These are phyloP conservation scores for Epichloe amarillans DNA, from an alignment of 2,329 filamentous ascomycete genomes.

Conservation along the genomic window DNA sequence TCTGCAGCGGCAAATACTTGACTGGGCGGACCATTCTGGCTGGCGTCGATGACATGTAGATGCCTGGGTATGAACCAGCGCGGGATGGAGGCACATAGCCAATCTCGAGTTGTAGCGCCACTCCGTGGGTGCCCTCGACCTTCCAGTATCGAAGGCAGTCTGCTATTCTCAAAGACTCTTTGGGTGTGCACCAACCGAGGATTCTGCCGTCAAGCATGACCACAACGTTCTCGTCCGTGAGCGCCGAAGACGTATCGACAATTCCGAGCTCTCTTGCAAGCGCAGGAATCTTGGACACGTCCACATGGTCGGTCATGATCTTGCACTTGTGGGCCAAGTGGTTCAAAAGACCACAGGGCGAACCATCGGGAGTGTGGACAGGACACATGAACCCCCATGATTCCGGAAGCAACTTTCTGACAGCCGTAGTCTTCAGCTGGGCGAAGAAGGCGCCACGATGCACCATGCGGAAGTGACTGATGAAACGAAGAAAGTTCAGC, in stretches of 20 bases:
- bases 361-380: slow-evolving; percentile 92
- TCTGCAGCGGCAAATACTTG: slow-evolving; percentile 79
- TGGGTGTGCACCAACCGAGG: slow-evolving; percentile 78
- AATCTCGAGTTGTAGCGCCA: slow-evolving; percentile 78
- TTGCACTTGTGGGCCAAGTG: slow-evolving; percentile 92
- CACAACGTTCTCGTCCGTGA: slow-evolving; percentile 69
- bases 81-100: slow-evolving; percentile 80
- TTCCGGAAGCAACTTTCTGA: slow-evolving; percentile 87
- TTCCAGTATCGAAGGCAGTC: slow-evolving; percentile 93
- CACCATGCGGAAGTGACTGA: slow-evolving; percentile 98
- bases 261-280: slow-evolving; percentile 72
- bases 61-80: slow-evolving; percentile 87
- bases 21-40: slow-evolving; percentile 83
- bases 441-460: slow-evolving; percentile 98
- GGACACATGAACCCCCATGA: slow-evolving; percentile 98
- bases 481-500: slow-evolving; percentile 97
- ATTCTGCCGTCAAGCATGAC: slow-evolving; percentile 86
- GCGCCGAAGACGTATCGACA: slow-evolving; percentile 60
- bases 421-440: slow-evolving; percentile 90
- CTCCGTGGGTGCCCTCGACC: slow-evolving; percentile 67
- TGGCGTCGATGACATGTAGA: slow-evolving; percentile 82
- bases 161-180: slow-evolving; percentile 66
- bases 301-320: slow-evolving; percentile 62
- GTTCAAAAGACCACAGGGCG: slow-evolving; percentile 87
- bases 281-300: slow-evolving; percentile 61